Evolutionary conservation across 805 yeast genomes (phyloP).

Genomic region (Pichia kluyveri): DNA sequence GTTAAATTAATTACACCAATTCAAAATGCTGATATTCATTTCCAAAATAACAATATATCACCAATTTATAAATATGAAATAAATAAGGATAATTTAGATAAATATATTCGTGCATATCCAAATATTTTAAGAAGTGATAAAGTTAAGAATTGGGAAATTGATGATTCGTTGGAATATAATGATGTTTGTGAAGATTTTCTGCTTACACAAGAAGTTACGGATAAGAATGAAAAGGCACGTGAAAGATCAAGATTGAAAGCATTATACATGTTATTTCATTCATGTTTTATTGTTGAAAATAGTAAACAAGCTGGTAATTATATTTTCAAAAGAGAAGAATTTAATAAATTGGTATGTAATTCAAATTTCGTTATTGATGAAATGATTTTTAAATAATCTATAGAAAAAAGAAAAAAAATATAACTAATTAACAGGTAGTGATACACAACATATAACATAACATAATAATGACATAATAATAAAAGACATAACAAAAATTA

Average conservation of each 20-base stretch:
- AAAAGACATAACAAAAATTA: neutral
- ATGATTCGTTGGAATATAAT: conserved; percentile 45
- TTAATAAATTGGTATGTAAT: conserved; percentile 28
- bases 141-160: conserved; percentile 22
- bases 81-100: conserved; percentile 13
- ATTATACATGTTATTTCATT: conserved; percentile 34
- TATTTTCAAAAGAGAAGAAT: conserved; percentile 34
- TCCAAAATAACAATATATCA: conserved; percentile 16
- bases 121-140: conserved; percentile 16
- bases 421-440: neutral
- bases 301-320: conserved; percentile 30
- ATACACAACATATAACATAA: neutral
- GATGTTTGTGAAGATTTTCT: conserved; percentile 55
- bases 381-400: neutral
- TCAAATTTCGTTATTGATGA: conserved; percentile 8
- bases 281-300: conserved; percentile 26
- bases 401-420: no score
- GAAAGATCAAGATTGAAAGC: conserved; percentile 30
- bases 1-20: conserved; percentile 14
- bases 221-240: conserved; percentile 25
- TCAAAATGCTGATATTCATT: conserved; percentile 18
- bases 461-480: no score
- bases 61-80: conserved; percentile 22
- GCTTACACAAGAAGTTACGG: conserved; percentile 38
- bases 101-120: conserved; percentile 6